These are phyloP conservation scores for Myxozyma udenii DNA, from an alignment of 805 yeast species.

Conservation along the genomic window DNA sequence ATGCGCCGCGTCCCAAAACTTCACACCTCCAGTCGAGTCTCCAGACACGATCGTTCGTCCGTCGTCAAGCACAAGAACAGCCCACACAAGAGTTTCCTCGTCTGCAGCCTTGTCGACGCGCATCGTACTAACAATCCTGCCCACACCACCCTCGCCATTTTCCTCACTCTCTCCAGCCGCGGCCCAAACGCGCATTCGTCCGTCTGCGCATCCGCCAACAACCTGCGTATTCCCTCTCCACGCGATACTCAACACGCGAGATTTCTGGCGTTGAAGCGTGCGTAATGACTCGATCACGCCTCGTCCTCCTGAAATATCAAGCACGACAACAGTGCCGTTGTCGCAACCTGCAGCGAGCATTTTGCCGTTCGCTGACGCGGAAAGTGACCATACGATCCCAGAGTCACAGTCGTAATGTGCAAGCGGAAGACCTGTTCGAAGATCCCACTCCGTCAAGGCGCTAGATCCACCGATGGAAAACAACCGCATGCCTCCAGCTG, in stretches of 20 bases:
- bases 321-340: slow-evolving; percentile 81
- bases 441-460: slow-evolving; percentile 86
- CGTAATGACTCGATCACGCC: slow-evolving; percentile 74
- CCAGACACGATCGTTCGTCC: slow-evolving; percentile 84
- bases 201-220: slow-evolving; percentile 96
- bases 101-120: slow-evolving; percentile 84
- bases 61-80: slow-evolving; percentile 60
- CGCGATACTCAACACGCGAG: slow-evolving; percentile 71
- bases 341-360: slow-evolving; percentile 90
- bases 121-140: slow-evolving; percentile 77
- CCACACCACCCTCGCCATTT: slow-evolving; percentile 39
- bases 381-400: slow-evolving; percentile 89
- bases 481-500: slow-evolving; percentile 54
- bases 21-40: slow-evolving; percentile 91
- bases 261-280: slow-evolving; percentile 70
- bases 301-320: slow-evolving; percentile 82
- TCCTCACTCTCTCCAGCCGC: slow-evolving; percentile 33
- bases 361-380: slow-evolving; percentile 57
- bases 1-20: slow-evolving; percentile 84
- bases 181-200: slow-evolving; percentile 81
- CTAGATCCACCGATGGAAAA: slow-evolving; percentile 96
- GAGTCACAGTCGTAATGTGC: slow-evolving; percentile 84
- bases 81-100: slow-evolving; percentile 91
- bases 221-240: slow-evolving; percentile 68
- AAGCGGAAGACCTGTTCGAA: slow-evolving; percentile 66